Percentiles rank a stretch among this genome's conserved stretches.
These are phyloP conservation scores for Ammopiptanthus mongolicus DNA, from an alignment of 306 rosid species.

Conservation along the genomic window DNA sequence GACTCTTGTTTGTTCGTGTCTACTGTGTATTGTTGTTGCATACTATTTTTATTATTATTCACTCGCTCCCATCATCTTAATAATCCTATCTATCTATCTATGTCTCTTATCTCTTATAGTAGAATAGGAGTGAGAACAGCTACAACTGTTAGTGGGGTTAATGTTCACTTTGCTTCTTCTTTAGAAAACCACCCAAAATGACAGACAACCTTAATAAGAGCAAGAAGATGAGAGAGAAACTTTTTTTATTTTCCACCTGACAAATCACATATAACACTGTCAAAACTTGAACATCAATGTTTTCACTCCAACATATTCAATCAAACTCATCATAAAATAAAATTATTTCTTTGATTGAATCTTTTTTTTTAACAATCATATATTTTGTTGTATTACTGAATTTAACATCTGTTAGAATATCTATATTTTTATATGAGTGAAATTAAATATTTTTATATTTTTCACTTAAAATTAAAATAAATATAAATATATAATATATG, in stretches of 20 bases:
- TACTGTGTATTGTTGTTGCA: slow-evolving; percentile 3
- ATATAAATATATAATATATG: too few species aligned
- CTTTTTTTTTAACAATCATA: too few species aligned
- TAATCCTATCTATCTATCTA: not conserved
- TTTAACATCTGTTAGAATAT: too few species aligned
- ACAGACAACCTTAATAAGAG: slow-evolving; percentile 13
- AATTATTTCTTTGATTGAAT: too few species aligned
- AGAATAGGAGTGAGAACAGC: not conserved
- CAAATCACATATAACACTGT: slow-evolving; percentile 55
- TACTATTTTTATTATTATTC: too few species aligned
- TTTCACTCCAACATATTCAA: slow-evolving; percentile 42
- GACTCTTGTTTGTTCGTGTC: not conserved
- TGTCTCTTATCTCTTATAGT: too few species aligned
- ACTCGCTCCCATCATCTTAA: not conserved
- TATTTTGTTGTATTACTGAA: too few species aligned
- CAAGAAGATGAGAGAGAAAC: slow-evolving; percentile 11
- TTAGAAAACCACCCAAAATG: slow-evolving; percentile 55
- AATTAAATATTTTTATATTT: too few species aligned
- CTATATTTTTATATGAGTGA: too few species aligned
- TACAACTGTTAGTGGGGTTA: slow-evolving; percentile 6
- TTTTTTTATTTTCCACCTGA: slow-evolving; percentile 63
- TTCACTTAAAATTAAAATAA: too few species aligned
- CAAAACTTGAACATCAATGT: slow-evolving; percentile 42
- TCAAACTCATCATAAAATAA: slow-evolving; percentile 5
- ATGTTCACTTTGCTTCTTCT: slow-evolving; percentile 36